Evolutionary conservation across 441 rosid species (phyloP), one percentile per base, ranked within the genome.

Genomic region (Bruguiera hainesii): DNA sequence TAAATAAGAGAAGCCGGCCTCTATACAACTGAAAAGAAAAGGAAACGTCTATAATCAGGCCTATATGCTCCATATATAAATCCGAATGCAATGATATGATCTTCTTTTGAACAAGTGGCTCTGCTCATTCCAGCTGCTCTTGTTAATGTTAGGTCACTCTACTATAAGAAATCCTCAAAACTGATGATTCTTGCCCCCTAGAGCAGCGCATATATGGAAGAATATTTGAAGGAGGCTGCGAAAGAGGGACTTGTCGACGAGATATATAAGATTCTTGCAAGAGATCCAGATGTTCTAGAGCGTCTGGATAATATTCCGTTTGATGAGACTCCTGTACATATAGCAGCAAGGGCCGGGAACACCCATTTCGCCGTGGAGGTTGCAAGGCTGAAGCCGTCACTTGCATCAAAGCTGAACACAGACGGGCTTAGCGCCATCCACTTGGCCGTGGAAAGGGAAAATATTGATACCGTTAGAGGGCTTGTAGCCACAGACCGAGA

Each of bases 341-440:
- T 39, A 49, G 81, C 86, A 53, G 85, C 80, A 0, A 46, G 46
- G 6, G 65, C 35, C 0, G 88, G 82, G 16, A 37, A 72, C 52
- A 65, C 70, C 59, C 76, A 39, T 30, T 79, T 80, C 2, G 75
- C 77, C 56, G 31, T 77, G 80, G 84, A 86, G 15, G 11, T 86
- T 2, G 72, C 70, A 56, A 78, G 20, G 2, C 64, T 79, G 1
- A 76, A 74, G 75, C 87, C 85, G 0, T 74, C 81, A 0, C 79
- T 82, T 29, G 70, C 79, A 20, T 1, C 66, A 25, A 84, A 78
- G 70, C 78, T 84, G 60, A 82, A 86, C 51, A 3, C 37, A 0
- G 48, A 69, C 23, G 85, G 87, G 9, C 72, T 71, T 35, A 85
- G 76, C 51, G 66, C 84, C 8, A 50, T 75, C 16, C 82, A 82